phyloP scores from a whole-genome alignment of 495 filamentous ascomycete genomes.

The Penicillium desertorum region DNA sequence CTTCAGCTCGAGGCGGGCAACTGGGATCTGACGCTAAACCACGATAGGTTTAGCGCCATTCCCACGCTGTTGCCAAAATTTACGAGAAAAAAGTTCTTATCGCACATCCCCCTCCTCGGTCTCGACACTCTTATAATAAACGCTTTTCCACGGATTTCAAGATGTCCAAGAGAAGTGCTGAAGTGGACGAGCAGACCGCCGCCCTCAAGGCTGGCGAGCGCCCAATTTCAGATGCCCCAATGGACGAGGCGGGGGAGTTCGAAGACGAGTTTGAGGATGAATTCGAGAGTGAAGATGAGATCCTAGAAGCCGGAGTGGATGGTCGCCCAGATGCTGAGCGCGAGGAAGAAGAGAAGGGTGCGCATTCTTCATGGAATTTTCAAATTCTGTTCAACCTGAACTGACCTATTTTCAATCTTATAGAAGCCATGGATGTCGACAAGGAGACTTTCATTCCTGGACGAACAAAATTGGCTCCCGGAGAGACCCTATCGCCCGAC shows the following conservation, averaged over 20 bases:
- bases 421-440: slow-evolving; percentile 88
- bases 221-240: slow-evolving; percentile 48
- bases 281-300: slow-evolving; percentile 94
- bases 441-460: slow-evolving; percentile 91
- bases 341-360: slow-evolving; percentile 78
- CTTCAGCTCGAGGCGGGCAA: slow-evolving; percentile 30
- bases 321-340: slow-evolving; percentile 89
- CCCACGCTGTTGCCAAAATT: slow-evolving; percentile 29
- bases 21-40: slow-evolving; percentile 42
- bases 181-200: slow-evolving; percentile 54
- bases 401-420: slow-evolving; percentile 10
- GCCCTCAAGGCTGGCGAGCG: slow-evolving; percentile 70
- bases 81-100: slow-evolving; percentile 40
- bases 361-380: slow-evolving; percentile 14
- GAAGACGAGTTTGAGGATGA: slow-evolving; percentile 97
- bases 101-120: slow-evolving; percentile 17
- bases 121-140: slow-evolving; percentile 12
- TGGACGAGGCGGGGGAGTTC: slow-evolving; percentile 77
- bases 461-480: slow-evolving; percentile 78
- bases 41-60: slow-evolving; percentile 39
- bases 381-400: neutral
- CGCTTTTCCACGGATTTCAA: slow-evolving; percentile 19
- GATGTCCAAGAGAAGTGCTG: slow-evolving; percentile 71
- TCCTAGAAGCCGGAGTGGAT: slow-evolving; percentile 91
- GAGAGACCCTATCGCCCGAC: slow-evolving; percentile 88